Evolutionary conservation across 306 rosid species (phyloP).

Genomic region (Acacia acuminata): DNA sequence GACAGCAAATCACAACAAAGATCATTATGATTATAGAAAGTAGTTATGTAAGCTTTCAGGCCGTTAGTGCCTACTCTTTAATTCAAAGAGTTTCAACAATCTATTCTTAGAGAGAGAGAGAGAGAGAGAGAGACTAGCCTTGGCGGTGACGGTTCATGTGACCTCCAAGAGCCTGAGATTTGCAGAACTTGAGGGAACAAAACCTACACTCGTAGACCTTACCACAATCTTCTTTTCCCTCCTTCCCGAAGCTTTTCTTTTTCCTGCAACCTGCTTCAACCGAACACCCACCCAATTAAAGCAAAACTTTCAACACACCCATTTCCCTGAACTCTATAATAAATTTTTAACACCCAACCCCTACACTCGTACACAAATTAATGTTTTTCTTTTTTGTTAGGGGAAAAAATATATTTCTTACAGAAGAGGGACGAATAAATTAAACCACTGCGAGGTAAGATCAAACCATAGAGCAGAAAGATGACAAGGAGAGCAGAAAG

Average conservation of each 20-base stretch:
- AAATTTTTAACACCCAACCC: not conserved
- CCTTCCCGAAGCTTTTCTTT: conserved; percentile 86
- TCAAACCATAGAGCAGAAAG: not conserved
- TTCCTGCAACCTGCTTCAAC: conserved; percentile 79
- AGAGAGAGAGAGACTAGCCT: conserved; percentile 63
- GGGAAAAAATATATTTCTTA: not conserved
- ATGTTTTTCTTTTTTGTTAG: not conserved
- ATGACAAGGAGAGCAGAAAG: not conserved
- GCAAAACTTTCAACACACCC: not conserved
- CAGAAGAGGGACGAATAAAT: not conserved
- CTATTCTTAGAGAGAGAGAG: not conserved
- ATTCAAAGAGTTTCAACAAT: too few species aligned
- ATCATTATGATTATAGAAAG: too few species aligned
- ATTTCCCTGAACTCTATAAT: not conserved
- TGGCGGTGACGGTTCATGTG: conserved; percentile 99
- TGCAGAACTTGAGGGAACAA: conserved; percentile 99
- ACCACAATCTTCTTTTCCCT: conserved; percentile 58
- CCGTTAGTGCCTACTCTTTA: too few species aligned
- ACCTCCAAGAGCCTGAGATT: conserved; percentile 99
- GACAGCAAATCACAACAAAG: conserved; percentile 3
- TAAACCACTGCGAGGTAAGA: not conserved
- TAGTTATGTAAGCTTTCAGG: too few species aligned
- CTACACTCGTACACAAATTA: not conserved
- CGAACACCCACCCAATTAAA: conserved; percentile 16
- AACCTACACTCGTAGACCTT: conserved; percentile 88